These are phyloP conservation scores for Rusavskia elegans DNA, from an alignment of 495 filamentous ascomycete genomes.

Conservation along the genomic window DNA sequence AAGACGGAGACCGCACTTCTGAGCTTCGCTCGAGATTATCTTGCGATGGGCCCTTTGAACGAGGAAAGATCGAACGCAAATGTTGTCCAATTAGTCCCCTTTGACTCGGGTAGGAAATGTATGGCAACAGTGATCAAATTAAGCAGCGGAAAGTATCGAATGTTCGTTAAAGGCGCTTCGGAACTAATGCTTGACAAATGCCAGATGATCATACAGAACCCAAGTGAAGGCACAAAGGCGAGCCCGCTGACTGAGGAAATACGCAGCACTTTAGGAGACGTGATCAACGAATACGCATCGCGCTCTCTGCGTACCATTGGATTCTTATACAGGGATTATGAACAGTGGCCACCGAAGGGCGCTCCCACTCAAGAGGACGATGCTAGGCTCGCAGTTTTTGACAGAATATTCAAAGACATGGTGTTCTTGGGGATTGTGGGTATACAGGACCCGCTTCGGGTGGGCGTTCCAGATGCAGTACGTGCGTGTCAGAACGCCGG, in stretches of 20 bases:
- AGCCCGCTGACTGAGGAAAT: constrained; percentile 40
- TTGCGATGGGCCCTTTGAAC: constrained; percentile 57
- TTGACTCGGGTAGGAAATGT: constrained; percentile 76
- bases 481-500: constrained; percentile 57
- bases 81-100: constrained; percentile 61
- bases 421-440: constrained; percentile 63
- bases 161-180: constrained; percentile 79
- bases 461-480: constrained; percentile 66
- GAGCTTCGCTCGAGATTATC: constrained; percentile 53
- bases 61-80: constrained; percentile 56
- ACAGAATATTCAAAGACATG: constrained; percentile 67
- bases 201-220: constrained; percentile 53
- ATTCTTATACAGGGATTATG: constrained; percentile 74
- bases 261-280: constrained; percentile 38
- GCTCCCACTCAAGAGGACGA: constrained; percentile 52
- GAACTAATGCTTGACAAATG: constrained; percentile 68
- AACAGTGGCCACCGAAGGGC: constrained; percentile 68
- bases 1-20: constrained; percentile 83
- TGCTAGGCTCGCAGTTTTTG: constrained; percentile 54
- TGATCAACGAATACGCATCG: constrained; percentile 64
- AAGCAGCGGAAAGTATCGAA: constrained; percentile 47
- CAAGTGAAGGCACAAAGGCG: constrained; percentile 41
- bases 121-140: constrained; percentile 69
- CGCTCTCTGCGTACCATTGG: constrained; percentile 79
- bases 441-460: constrained; percentile 75